Percentiles rank a stretch among this genome's conserved stretches.
Conservation (phyloP, 495 filamentous ascomycete genomes). For the Penicillium antarcticum region DNA sequence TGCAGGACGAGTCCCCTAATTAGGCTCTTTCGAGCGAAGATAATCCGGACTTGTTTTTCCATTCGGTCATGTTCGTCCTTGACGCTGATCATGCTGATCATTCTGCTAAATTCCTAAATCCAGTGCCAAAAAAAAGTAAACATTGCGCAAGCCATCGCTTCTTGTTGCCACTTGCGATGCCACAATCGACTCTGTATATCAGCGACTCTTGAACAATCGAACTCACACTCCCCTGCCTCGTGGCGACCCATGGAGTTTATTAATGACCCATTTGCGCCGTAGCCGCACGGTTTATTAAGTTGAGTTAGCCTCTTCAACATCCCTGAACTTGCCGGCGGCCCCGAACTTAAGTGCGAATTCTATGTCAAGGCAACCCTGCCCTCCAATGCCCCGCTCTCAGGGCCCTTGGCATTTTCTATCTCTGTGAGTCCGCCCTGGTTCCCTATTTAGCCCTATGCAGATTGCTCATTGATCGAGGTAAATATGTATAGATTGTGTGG, state of each 20-base stretch:
- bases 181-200: background rate
- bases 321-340: conserved; percentile 4
- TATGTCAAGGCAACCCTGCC: conserved; percentile 2
- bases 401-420: background rate
- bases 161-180: background rate
- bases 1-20: conserved; percentile 8
- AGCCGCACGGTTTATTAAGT: conserved; percentile 10
- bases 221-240: background rate
- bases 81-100: conserved; percentile 24
- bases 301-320: conserved; percentile 1
- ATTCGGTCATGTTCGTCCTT: conserved; percentile 10
- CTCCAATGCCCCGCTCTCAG: conserved; percentile 3
- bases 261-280: conserved; percentile 12
- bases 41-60: conserved; percentile 3
- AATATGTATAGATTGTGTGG: background rate
- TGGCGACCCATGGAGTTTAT: background rate
- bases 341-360: background rate
- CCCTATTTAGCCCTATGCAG: conserved; percentile 8
- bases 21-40: conserved; percentile 5
- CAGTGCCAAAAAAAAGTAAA: conserved; percentile 17
- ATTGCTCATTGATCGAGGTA: conserved; percentile 5
- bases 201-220: background rate
- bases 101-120: conserved; percentile 5
- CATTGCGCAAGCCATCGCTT: conserved; percentile 2
- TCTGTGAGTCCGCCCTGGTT: background rate